A percentile compares a stretch with the other conserved stretches of the same genome.
Evolutionary conservation across 345 rosid species (phyloP).

Genomic region (Passiflora organensis): DNA sequence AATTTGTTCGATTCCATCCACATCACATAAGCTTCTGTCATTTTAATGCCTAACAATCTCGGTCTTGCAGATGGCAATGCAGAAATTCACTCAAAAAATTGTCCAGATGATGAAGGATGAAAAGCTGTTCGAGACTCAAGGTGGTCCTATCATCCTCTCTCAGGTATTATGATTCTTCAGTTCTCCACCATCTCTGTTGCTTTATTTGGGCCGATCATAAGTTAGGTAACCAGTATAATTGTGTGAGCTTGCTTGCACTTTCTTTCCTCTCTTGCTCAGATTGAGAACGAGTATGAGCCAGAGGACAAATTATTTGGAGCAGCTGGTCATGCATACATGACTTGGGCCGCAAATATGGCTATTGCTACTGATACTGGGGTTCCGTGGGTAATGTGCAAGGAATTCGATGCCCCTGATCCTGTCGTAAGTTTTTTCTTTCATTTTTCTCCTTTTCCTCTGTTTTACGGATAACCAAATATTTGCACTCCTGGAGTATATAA

Average conservation of each 20-base stretch:
- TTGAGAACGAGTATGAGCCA: conserved; percentile 30
- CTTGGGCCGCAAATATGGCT: conserved; percentile 31
- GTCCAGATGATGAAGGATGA: conserved; percentile 37
- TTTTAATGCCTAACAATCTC: neutral
- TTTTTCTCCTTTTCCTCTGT: neutral
- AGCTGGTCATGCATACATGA: conserved; percentile 23
- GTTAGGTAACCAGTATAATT: neutral
- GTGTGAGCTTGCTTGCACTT: neutral
- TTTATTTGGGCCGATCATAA: no score
- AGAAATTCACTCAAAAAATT: conserved; percentile 35
- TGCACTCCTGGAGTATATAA: neutral
- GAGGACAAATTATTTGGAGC: conserved; percentile 17
- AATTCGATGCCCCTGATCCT: conserved; percentile 29
- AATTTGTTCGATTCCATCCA: neutral
- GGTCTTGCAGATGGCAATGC: conserved; percentile 30
- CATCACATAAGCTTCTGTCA: neutral
- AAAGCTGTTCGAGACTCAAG: conserved; percentile 34
- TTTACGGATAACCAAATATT: neutral
- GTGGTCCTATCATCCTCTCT: conserved; percentile 46
- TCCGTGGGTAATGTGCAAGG: conserved; percentile 35
- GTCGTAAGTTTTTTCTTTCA: conserved; percentile 7
- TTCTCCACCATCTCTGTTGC: neutral
- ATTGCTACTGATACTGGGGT: conserved; percentile 20
- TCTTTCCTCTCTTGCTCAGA: conserved; percentile 3
- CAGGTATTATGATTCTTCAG: conserved; percentile 21